Evolutionary conservation across 1,284 basidiomycete species (phyloP), one percentile per base, ranked within the genome.

Genomic region (Cryptococcus sp.): DNA sequence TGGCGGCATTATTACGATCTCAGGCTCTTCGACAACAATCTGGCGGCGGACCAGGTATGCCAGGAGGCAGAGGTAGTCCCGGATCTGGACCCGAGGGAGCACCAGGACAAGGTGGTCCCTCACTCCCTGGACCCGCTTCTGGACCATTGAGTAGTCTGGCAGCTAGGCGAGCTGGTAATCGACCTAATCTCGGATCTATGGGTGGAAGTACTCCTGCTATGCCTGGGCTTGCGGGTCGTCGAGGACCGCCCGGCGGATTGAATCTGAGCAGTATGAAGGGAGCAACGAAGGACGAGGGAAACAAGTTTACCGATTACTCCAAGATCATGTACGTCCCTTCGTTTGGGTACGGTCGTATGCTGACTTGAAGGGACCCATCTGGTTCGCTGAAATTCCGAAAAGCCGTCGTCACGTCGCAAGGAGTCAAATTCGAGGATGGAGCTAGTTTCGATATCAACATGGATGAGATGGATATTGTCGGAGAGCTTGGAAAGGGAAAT

Each of bases 371-470:
- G 56, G 94, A 98, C 78, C 91, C 93, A 0, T 91, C 88, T 1
- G 94, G 94, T 18, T 85, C 86, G 1, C 85, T 98, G 65, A 92
- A 91, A 69, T 98, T 98, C 70, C 83, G 81, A 39, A 98, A 98
- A 73, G 96, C 96, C 1, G 83, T 98, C 32, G 73, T 98, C 16
- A 91, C 97, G 69, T 85, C 91, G 0, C 81, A 85, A 16, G 96
- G 94, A 49, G 94, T 98, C 64, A 88, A 98, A 67, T 98, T 98
- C 72, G 86, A 85, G 22, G 92, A 87, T 62, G 96, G 94, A 25
- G 83, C 88, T 31, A 91, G 88, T 14, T 97, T 93, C 76, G 82
- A 85, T 55, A 97, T 98, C 78, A 96, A 94, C 74, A 97, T 97
- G 91, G 83, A 85, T 53, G 89, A 98, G 71, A 83, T 99, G 55